Percentiles rank a stretch among this genome's conserved stretches.
Conservation (phyloP, 2,329 filamentous ascomycete genomes). For the Arthrobotrys megalospora region DNA sequence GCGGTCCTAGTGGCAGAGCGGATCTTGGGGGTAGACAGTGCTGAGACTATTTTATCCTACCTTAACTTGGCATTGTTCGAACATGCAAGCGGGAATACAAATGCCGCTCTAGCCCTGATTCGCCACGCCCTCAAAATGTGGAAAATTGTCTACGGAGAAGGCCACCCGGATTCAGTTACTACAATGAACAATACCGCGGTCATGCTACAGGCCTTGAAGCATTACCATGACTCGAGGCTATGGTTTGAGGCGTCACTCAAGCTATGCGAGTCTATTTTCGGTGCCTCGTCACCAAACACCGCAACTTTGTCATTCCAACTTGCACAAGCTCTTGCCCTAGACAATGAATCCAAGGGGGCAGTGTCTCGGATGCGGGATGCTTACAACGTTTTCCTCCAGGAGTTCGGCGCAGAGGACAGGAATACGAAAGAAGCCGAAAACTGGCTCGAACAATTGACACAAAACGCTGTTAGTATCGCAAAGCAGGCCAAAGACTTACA, state of each 20-base stretch:
- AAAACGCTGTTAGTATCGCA: conserved; percentile 93
- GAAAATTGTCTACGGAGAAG: conserved; percentile 95
- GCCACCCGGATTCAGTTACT: conserved; percentile 97
- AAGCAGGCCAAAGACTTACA: conserved; percentile 92
- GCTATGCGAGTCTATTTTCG: conserved; percentile 90
- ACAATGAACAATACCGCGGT: conserved; percentile 99
- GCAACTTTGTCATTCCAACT: conserved; percentile 97
- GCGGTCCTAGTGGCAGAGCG: conserved; percentile 96
- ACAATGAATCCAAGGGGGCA: conserved; percentile 91
- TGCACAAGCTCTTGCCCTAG: conserved; percentile 93
- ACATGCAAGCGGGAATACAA: conserved; percentile 91
- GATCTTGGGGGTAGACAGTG: conserved; percentile 91
- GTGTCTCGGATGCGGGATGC: conserved; percentile 96
- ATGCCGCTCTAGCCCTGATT: conserved; percentile 86
- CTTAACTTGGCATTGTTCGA: conserved; percentile 95
- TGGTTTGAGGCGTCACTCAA: conserved; percentile 96
- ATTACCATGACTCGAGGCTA: conserved; percentile 91
- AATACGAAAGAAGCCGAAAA: conserved; percentile 98
- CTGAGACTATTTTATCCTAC: conserved; percentile 94
- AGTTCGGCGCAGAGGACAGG: conserved; percentile 90
- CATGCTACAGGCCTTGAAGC: conserved; percentile 96
- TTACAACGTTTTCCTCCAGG: conserved; percentile 91
- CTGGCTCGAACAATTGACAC: conserved; percentile 95
- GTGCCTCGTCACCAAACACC: conserved; percentile 89
- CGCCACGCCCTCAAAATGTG: conserved; percentile 94